A percentile compares a stretch with the other conserved stretches of the same genome.
Conservation (phyloP, 1,284 basidiomycete genomes). For the Ganoderma boninense region DNA sequence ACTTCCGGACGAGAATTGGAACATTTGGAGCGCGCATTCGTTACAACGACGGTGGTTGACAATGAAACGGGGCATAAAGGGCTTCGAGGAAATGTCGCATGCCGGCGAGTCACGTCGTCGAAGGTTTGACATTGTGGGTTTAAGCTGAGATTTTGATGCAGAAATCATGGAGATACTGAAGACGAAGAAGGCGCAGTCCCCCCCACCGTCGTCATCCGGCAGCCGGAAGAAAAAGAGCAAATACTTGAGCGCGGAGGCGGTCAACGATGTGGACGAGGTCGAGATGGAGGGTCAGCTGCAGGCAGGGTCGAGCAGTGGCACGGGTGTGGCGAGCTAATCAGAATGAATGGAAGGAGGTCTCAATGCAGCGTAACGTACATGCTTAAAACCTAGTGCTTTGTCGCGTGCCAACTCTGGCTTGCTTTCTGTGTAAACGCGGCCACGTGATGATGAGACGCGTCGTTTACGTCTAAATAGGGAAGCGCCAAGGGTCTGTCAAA, state of each 20-base stretch:
- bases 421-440: constrained; percentile 16
- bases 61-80: constrained; percentile 78
- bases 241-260: constrained; percentile 60
- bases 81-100: constrained; percentile 80
- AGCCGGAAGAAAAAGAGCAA: constrained; percentile 53
- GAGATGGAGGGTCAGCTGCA: constrained; percentile 36
- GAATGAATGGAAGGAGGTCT: neutral
- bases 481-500: constrained; percentile 1
- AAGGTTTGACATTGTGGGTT: neutral
- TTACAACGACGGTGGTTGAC: constrained; percentile 81
- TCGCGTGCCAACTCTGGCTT: neutral
- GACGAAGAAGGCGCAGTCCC: constrained; percentile 67
- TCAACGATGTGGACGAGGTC: constrained; percentile 48
- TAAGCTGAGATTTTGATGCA: constrained; percentile 37
- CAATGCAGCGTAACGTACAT: neutral
- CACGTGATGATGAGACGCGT: constrained; percentile 27
- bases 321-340: neutral
- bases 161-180: constrained; percentile 84
- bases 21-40: constrained; percentile 81
- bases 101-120: constrained; percentile 55
- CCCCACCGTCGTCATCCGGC: constrained; percentile 49
- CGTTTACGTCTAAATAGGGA: constrained; percentile 17
- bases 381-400: neutral
- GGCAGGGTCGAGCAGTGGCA: constrained; percentile 24
- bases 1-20: constrained; percentile 77